Evolutionary conservation across 169 alveolate species (phyloP).

Genomic region (Cryptosporidium canis): DNA sequence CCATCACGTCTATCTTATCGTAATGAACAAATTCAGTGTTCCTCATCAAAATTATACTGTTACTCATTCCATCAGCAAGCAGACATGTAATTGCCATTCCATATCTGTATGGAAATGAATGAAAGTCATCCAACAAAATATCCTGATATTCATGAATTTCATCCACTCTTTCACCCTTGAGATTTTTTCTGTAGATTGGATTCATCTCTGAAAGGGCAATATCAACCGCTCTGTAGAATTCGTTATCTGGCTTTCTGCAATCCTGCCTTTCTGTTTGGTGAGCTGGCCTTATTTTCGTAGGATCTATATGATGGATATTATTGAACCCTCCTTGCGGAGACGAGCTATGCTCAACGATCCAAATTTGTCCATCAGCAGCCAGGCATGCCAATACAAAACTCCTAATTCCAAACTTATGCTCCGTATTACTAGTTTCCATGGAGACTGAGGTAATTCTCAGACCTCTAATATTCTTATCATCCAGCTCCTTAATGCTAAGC

Average conservation of each 20-base stretch:
- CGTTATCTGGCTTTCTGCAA: neutral
- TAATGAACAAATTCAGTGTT: neutral
- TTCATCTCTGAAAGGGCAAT: constrained; percentile 31
- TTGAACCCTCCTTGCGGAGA: neutral
- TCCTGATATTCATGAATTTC: neutral
- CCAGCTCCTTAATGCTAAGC: constrained; percentile 51
- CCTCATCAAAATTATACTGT: neutral
- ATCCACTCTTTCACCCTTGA: neutral
- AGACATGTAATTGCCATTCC: constrained; percentile 67
- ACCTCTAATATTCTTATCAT: constrained; percentile 56
- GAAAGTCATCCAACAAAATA: neutral
- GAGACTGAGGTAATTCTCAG: constrained; percentile 15
- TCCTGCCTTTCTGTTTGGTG: neutral
- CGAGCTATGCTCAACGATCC: constrained; percentile 34
- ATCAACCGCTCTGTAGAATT: constrained; percentile 37
- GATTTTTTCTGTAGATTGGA: neutral
- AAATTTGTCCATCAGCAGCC: constrained; percentile 19
- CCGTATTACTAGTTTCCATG: neutral
- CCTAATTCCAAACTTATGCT: neutral
- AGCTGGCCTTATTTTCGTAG: neutral
- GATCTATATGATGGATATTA: neutral
- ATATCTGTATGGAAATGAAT: constrained; percentile 33
- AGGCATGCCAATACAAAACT: constrained; percentile 47
- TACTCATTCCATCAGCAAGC: neutral
- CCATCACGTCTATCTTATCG: neutral